Evolutionary conservation across 192 early-diverging fungal species (phyloP), one percentile per base, ranked within the genome.

Genomic region (Coemansia biformis): DNA sequence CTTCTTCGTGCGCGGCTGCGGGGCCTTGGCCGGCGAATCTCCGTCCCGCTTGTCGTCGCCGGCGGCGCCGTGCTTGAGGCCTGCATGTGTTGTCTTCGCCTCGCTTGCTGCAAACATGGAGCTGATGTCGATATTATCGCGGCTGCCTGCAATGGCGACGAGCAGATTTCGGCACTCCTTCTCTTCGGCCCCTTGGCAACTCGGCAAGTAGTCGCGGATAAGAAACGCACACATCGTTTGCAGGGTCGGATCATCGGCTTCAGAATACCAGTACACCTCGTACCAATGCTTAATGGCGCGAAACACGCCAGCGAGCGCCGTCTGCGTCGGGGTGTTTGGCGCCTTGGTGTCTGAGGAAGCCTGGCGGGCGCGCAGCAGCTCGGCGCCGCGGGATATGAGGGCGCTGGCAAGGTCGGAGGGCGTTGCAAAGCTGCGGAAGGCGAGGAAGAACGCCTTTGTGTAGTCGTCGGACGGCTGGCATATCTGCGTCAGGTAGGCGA

Each of bases 281-380:
- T 90, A 61, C 94, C 94, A 97, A 17, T 59, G 72, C 49, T 88
- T 92, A 54, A 94, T 72, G 0, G 86, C 80, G 46, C 83, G 80
- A 53, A 84, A 86, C 1, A 93, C 89, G 32, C 81, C 56, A 16
- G 81, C 78, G 21, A 91, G 67, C n/a, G 89, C 79, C 14, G 58
- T 69, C 28, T 70, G 70, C 19, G 82, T 82, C 44, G 76, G 59
- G 9, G 83, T 75, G 4, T 59, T 48, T 87, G 90, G 93, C 8
- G 72, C 37, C 8, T 68, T 52, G 4, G 61, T 33, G 24, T 92
- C 85, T 1, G 54, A 3, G 65, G 60, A 6, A 12, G 18, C 6
- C 14, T 26, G n/a, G 15, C 15, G 23, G 13, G 10, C 3, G 14
- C 19, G 24, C 4, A 44, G 17, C 19, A 55, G 29, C n/a, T 85